Evolutionary conservation across 257 asterid species (phyloP).

Genomic region (Solanum pimpinellifolium): DNA sequence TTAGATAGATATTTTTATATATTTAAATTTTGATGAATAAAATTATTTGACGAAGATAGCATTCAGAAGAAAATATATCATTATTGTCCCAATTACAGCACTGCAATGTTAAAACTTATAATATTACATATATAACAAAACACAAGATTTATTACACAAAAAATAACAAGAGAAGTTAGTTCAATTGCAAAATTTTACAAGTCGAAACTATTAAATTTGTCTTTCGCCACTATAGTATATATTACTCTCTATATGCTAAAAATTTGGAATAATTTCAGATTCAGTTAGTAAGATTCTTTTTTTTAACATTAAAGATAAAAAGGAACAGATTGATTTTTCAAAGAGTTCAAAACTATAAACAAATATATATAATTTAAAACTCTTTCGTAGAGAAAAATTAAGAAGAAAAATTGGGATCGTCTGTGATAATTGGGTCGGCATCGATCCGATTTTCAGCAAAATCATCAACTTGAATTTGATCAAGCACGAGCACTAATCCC

Average conservation of each 20-base stretch:
- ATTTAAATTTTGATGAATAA: neutral
- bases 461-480: conserved; percentile 41
- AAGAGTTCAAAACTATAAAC: neutral
- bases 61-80: no score
- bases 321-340: neutral
- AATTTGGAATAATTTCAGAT: neutral
- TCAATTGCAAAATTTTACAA: neutral
- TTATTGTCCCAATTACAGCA: no score
- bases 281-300: neutral
- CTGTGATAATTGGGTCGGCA: conserved; percentile 24
- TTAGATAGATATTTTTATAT: no score
- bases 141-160: no score
- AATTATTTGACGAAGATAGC: no score
- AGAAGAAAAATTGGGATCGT: conserved; percentile 6
- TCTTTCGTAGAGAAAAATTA: neutral
- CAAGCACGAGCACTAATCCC: conserved; percentile 62
- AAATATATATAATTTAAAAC: neutral
- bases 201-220: neutral
- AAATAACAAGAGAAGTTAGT: neutral
- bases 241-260: neutral
- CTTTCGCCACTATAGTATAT: neutral
- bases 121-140: no score
- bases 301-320: neutral
- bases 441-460: conserved; percentile 14
- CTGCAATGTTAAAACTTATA: no score